These are phyloP conservation scores for Monosporascus ibericus DNA, from an alignment of 2,329 filamentous ascomycete genomes.

Conservation along the genomic window DNA sequence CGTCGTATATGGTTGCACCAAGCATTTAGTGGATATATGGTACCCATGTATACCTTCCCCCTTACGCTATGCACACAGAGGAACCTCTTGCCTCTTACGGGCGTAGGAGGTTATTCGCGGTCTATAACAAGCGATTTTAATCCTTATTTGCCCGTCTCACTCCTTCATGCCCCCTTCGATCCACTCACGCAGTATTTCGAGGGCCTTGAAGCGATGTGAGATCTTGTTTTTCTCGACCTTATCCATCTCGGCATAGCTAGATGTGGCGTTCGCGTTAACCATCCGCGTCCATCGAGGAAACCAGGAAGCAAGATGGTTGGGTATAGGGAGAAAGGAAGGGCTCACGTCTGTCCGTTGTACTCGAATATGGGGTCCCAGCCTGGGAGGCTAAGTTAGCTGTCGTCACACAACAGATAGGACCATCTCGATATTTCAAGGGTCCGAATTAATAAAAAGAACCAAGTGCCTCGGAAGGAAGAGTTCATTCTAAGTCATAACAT, in stretches of 20 bases:
- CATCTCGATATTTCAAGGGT: no score
- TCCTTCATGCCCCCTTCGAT: constrained; percentile 41
- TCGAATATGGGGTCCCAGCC: constrained; percentile 98
- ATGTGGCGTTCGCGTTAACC: constrained; percentile 1
- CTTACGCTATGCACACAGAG: no score
- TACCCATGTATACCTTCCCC: no score
- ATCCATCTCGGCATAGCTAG: constrained; percentile 87
- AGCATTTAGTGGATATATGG: no score
- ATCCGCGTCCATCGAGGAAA: neutral
- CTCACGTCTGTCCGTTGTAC: constrained; percentile 76
- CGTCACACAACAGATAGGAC: no score
- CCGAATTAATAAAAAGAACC: no score
- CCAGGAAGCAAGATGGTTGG: neutral
- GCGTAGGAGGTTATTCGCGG: no score
- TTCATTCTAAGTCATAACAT: constrained; percentile 26
- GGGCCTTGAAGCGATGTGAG: constrained; percentile 83
- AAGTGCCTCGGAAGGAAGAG: no score
- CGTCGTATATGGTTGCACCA: no score
- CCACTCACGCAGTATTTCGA: constrained; percentile 82
- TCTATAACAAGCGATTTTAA: neutral
- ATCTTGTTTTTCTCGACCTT: constrained; percentile 83
- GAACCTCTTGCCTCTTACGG: no score
- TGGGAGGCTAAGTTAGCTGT: constrained; percentile 27
- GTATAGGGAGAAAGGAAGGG: constrained; percentile 5
- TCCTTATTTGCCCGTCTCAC: constrained; percentile 1